Percentiles rank a stretch among this genome's conserved stretches.
phyloP scores from a whole-genome alignment of 768 basidiomycete species.

The Trametes maxima region DNA sequence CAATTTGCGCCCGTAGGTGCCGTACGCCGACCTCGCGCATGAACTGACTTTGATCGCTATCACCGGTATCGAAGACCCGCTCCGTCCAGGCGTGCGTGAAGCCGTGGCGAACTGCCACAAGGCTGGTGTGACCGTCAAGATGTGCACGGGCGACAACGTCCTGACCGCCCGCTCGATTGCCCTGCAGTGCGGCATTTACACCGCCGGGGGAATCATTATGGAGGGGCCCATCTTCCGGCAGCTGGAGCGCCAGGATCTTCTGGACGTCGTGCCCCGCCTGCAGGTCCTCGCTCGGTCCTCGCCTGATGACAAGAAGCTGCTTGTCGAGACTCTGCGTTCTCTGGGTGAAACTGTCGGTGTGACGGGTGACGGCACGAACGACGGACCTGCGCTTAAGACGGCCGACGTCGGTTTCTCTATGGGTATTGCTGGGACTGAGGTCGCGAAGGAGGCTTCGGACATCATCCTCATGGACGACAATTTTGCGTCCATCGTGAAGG shows the following conservation, averaged over 20 bases:
- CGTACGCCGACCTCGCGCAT: slow-evolving; percentile 66
- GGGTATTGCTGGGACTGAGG: slow-evolving; percentile 96
- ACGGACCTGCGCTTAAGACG: slow-evolving; percentile 93
- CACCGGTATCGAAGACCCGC: slow-evolving; percentile 94
- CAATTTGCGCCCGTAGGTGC: slow-evolving; percentile 53
- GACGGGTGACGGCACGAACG: slow-evolving; percentile 98
- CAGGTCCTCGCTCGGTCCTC: slow-evolving; percentile 98
- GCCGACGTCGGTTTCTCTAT: slow-evolving; percentile 97
- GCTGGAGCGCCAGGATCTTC: slow-evolving; percentile 66
- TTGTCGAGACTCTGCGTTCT: slow-evolving; percentile 85
- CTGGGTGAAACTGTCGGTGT: slow-evolving; percentile 93
- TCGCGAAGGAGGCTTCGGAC: slow-evolving; percentile 98
- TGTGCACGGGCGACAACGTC: slow-evolving; percentile 98
- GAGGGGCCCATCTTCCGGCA: slow-evolving; percentile 93
- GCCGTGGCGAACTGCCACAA: slow-evolving; percentile 86
- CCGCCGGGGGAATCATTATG: slow-evolving; percentile 94
- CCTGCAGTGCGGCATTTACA: slow-evolving; percentile 93
- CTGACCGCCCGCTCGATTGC: slow-evolving; percentile 97
- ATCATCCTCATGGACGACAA: slow-evolving; percentile 99
- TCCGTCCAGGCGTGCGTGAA: slow-evolving; percentile 85
- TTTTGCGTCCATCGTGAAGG: slow-evolving; percentile 93
- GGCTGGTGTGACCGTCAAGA: slow-evolving; percentile 94
- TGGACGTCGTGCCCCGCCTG: slow-evolving; percentile 85
- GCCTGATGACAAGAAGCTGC: slow-evolving; percentile 93
- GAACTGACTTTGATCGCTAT: slow-evolving; percentile 88